These are phyloP conservation scores for Phytophthora brassicae DNA, from an alignment of 352 stramenopile species.

Conservation along the genomic window DNA sequence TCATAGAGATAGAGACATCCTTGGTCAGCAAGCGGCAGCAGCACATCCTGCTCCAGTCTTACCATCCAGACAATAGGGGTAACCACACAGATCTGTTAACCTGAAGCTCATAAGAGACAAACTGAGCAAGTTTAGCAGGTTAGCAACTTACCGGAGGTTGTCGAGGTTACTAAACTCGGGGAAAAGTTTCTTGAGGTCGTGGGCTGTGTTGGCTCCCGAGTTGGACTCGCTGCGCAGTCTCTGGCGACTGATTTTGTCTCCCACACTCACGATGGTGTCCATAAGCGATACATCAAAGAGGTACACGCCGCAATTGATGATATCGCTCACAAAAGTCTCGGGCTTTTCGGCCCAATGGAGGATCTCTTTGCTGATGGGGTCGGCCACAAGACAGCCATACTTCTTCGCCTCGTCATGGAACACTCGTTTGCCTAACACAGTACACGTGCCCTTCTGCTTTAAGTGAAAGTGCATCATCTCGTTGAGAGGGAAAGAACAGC, in stretches of 20 bases:
- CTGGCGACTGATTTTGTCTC: slow-evolving; percentile 80
- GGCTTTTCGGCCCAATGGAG: slow-evolving; percentile 90
- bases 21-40: slow-evolving; percentile 80
- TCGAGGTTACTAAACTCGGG: slow-evolving; percentile 86
- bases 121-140: background rate
- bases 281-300: slow-evolving; percentile 84
- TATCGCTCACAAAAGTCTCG: slow-evolving; percentile 89
- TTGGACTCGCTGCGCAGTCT: slow-evolving; percentile 75
- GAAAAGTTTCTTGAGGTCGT: slow-evolving; percentile 88
- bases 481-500: slow-evolving; percentile 84
- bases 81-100: slow-evolving; percentile 5
- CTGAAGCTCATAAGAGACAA: background rate
- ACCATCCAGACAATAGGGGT: no score
- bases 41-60: slow-evolving; percentile 83
- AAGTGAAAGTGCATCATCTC: slow-evolving; percentile 91
- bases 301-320: slow-evolving; percentile 91
- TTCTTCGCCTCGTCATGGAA: slow-evolving; percentile 89
- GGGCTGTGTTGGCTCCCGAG: slow-evolving; percentile 66
- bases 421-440: slow-evolving; percentile 84
- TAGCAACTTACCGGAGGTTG: slow-evolving; percentile 62
- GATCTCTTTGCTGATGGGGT: slow-evolving; percentile 78
- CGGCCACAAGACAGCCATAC: slow-evolving; percentile 85
- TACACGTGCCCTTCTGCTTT: slow-evolving; percentile 68
- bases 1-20: slow-evolving; percentile 77
- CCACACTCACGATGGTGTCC: slow-evolving; percentile 74